Base-by-base conservation (phyloP, 2,329 filamentous ascomycete genomes). In the Rutstroemia sp. region DNA sequence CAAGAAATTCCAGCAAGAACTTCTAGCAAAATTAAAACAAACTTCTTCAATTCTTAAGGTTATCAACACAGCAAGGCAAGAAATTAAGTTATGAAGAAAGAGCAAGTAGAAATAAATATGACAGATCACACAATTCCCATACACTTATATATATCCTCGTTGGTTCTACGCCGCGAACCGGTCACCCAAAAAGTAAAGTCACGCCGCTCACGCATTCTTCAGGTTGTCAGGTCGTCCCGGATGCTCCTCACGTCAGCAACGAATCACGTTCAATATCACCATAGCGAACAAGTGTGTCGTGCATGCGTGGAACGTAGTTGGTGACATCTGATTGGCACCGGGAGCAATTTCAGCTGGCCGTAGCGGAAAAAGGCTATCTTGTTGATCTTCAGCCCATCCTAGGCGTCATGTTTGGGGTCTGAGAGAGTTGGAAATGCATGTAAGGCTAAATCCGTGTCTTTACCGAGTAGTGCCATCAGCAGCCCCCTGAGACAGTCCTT, bases 161-260 rank as follows among this genome's bases (percentile, higher is more conserved):
- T 7, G 2, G 5, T 14, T 41, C 39, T 19, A 41, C 39, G 39
- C 39, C 39, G 39, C 39, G 39, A 41, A n/a, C 39, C 14, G 41
- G n/a, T 44, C 14, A 44, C 16, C 5, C n/a, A 17, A 44, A 10
- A 44, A n/a, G 19, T 44, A 14, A 19, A 17, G 3, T 44, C 41
- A 44, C n/a, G 14, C n/a, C 41, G 41, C 41, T n/a, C 39, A n/a
- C 14, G 8, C 38, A 41, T n/a, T 41, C 14, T 41, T 41, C 38
- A 41, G 38, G 38, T 41, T 41, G 38, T 41, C 38, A 41, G 38
- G 38, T 41, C 14, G 17, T 41, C 12, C 17, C 4, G 27, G 30
- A 41, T 9, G 34, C 27, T 23, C 34, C 50, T 48, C 44, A 54
- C 51, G 51, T 54, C 51, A 54, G 51, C 51, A 7, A 54, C 51